Evolutionary conservation across 257 asterid genomes (phyloP).

Genomic region (Lithospermum erythrorhizon): DNA sequence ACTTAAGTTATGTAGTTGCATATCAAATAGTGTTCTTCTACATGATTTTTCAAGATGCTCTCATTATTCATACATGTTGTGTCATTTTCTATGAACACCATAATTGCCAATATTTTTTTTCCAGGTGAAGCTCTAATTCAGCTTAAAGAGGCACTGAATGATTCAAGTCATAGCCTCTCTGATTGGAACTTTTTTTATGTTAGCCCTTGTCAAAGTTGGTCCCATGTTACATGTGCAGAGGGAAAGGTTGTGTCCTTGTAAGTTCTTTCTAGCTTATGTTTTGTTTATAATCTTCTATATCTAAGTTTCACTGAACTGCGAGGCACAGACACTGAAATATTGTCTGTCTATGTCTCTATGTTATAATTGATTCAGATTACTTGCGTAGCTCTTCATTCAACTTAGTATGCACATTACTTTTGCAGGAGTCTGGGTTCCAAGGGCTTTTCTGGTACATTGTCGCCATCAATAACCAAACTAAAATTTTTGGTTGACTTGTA

Average conservation of each 20-base stretch:
- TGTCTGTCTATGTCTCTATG: no score
- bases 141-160: slow-evolving; percentile 45
- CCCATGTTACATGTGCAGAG: slow-evolving; percentile 60
- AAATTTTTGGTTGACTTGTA: slow-evolving; percentile 59
- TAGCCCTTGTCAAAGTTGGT: slow-evolving; percentile 89
- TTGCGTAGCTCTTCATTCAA: neutral
- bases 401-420: slow-evolving; percentile 1
- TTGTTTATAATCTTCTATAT: neutral
- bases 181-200: slow-evolving; percentile 62
- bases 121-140: slow-evolving; percentile 68
- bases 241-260: slow-evolving; percentile 69
- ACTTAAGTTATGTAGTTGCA: neutral
- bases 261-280: slow-evolving; percentile 1
- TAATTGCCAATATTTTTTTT: slow-evolving; percentile 1
- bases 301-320: neutral
- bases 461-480: slow-evolving; percentile 56
- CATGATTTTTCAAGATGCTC: no score
- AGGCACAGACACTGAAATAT: no score
- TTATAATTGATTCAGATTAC: neutral
- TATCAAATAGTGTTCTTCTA: neutral
- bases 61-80: no score
- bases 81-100: neutral
- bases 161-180: slow-evolving; percentile 35
- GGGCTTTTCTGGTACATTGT: slow-evolving; percentile 76
- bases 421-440: slow-evolving; percentile 66